A percentile compares a stretch with the other conserved stretches of the same genome.
phyloP scores from a whole-genome alignment of 495 filamentous ascomycete species.

The Penicillium paradoxum region DNA sequence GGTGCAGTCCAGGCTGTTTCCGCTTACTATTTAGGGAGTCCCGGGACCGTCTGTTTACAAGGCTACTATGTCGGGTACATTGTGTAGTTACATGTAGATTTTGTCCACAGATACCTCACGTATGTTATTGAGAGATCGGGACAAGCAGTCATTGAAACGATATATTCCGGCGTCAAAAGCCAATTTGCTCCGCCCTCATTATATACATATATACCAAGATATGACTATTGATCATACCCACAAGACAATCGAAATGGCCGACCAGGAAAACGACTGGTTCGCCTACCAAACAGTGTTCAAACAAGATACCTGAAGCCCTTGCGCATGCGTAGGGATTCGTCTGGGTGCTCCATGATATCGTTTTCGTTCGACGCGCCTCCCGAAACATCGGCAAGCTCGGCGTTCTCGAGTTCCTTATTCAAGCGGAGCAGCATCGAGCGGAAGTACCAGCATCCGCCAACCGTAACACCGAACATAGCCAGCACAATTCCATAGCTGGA shows the following conservation, averaged over 20 bases:
- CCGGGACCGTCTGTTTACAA: too few relatives aligned
- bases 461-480: slow-evolving; percentile 32
- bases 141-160: background rate
- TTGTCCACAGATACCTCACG: too few relatives aligned
- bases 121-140: background rate
- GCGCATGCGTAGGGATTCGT: slow-evolving; percentile 28
- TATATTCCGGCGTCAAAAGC: background rate
- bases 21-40: too few relatives aligned
- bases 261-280: background rate
- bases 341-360: slow-evolving; percentile 16
- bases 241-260: background rate
- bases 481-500: slow-evolving; percentile 35
- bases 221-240: background rate
- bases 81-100: too few relatives aligned
- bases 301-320: slow-evolving; percentile 35
- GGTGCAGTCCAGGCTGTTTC: too few relatives aligned
- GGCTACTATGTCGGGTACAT: too few relatives aligned
- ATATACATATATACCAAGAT: too few relatives aligned
- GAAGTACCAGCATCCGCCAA: slow-evolving; percentile 39
- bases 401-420: slow-evolving; percentile 63
- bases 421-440: slow-evolving; percentile 55
- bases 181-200: background rate
- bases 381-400: slow-evolving; percentile 8
- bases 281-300: slow-evolving; percentile 8
- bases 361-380: slow-evolving; percentile 9